phyloP scores from a whole-genome alignment of 129 eudicot species.

The Flaveria ramosissima region DNA sequence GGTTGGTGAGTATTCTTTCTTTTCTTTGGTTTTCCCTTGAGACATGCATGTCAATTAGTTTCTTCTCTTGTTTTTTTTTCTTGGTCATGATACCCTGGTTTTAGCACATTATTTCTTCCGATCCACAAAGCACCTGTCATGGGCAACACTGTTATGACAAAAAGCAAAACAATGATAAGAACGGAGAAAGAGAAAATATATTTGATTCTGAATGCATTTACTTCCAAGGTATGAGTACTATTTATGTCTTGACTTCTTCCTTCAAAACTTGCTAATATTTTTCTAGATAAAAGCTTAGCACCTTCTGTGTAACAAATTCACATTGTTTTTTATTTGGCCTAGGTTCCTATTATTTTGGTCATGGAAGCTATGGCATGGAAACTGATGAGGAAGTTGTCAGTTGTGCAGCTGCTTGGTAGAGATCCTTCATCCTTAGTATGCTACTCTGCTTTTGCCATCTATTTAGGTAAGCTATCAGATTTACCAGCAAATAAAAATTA shows the following conservation, averaged over 20 bases:
- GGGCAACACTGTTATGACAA: constrained; percentile 73
- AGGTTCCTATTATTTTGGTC: constrained; percentile 94
- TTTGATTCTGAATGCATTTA: constrained; percentile 61
- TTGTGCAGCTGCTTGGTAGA: constrained; percentile 97
- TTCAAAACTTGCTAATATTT: neutral
- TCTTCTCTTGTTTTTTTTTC: neutral
- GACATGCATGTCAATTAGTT: neutral
- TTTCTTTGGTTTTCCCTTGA: neutral
- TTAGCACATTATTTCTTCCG: constrained; percentile 6
- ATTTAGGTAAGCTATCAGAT: constrained; percentile 61
- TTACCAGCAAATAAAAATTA: neutral
- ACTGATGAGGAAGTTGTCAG: constrained; percentile 96
- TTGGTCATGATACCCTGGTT: constrained; percentile 2
- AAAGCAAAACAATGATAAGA: constrained; percentile 69
- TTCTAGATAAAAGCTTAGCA: neutral
- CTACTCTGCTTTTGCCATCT: constrained; percentile 81
- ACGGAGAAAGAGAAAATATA: constrained; percentile 94
- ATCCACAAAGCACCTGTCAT: constrained; percentile 80
- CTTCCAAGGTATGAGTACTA: constrained; percentile 51
- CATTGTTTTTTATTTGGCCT: neutral
- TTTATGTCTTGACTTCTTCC: neutral
- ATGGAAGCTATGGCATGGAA: constrained; percentile 98
- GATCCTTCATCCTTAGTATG: constrained; percentile 82
- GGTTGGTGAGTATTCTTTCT: constrained; percentile 63
- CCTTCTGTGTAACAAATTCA: neutral